These are phyloP conservation scores for Aspergillus sp. DNA, from an alignment of 2,329 filamentous ascomycete genomes.

Conservation along the genomic window DNA sequence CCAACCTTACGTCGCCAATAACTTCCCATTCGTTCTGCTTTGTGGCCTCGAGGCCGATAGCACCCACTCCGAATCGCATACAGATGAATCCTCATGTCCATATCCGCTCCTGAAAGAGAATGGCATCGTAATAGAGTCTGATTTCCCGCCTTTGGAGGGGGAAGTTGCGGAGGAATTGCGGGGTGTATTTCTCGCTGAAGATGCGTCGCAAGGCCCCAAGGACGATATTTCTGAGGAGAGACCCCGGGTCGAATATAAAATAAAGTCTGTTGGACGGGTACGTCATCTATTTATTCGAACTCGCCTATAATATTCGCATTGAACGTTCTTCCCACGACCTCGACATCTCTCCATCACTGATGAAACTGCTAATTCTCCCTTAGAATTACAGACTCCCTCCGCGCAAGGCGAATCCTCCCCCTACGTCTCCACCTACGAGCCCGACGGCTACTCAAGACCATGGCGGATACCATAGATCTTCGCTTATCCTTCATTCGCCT, in stretches of 20 bases:
- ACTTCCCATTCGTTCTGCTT: constrained; percentile 79
- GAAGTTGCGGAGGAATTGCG: constrained; percentile 66
- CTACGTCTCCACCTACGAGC: constrained; percentile 50
- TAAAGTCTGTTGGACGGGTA: constrained; percentile 80
- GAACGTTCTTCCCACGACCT: not conserved
- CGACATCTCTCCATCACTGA: not conserved
- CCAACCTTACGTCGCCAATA: constrained; percentile 76
- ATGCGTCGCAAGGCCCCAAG: constrained; percentile 62
- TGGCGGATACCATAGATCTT: constrained; percentile 46
- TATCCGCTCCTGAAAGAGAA: constrained; percentile 56
- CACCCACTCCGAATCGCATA: constrained; percentile 31
- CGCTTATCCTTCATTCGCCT: constrained; percentile 76
- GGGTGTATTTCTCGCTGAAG: constrained; percentile 64
- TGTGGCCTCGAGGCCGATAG: constrained; percentile 64
- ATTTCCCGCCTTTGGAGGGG: constrained; percentile 66
- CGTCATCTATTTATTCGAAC: constrained; percentile 36
- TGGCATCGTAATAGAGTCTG: constrained; percentile 66
- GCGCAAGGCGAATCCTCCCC: constrained; percentile 61
- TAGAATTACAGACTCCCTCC: constrained; percentile 59
- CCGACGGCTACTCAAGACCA: constrained; percentile 50
- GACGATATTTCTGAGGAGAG: constrained; percentile 48
- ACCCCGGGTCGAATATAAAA: constrained; percentile 60
- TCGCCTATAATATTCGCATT: not conserved
- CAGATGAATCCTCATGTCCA: constrained; percentile 44
- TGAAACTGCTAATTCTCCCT: constrained; percentile 18